Base-by-base conservation (phyloP, 495 filamentous ascomycete species). In the Bathelium albidoporum region DNA sequence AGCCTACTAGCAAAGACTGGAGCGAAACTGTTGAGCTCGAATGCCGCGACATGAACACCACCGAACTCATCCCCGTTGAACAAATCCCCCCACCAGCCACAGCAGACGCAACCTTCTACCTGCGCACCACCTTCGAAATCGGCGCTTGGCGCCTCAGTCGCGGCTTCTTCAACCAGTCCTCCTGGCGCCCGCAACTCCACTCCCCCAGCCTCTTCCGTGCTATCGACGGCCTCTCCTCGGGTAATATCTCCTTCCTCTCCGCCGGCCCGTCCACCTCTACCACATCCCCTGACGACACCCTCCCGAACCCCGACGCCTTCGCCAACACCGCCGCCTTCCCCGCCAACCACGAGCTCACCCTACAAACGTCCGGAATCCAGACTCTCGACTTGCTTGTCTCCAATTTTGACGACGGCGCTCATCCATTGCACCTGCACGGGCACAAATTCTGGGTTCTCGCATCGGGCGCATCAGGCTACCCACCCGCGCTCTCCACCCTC, bases 391-490 rank as follows among this genome's bases (percentile, higher is more conserved):
- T 74, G 52, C 61, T 72, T 22, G 62, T 74, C 62, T 69, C 70
- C 14, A 75, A 75, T 58, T 68, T 71, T 60, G 72, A 75, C 65
- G 73, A 75, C 63, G 73, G 71, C 20, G 67, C 64, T 22, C 73
- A 75, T 58, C 73, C 73, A 2, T 62, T 75, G 52, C 73, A 75
- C 26, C 65, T 69, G 0, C 73, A 82, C 20, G 79, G 81, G 26
- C 75, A 83, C 45, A 80, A 87, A 64, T 76, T 87, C 76, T 85
- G 77, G 73, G 73, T 85, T 16, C 72, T 85, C 0, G 82, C 80
- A 28, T 70, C 76, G 52, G 83, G 83, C 0, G 77, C 80, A 52
- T 55, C 49, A 24, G 82, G 82, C 3, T 81, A 80, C 62, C 81
- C 79, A 36, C 78, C 78, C 0, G 72, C 36, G n/a, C n/a, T n/a